phyloP scores from a whole-genome alignment of 2,329 filamentous ascomycete species.

The Aspergillus luchuensis region DNA sequence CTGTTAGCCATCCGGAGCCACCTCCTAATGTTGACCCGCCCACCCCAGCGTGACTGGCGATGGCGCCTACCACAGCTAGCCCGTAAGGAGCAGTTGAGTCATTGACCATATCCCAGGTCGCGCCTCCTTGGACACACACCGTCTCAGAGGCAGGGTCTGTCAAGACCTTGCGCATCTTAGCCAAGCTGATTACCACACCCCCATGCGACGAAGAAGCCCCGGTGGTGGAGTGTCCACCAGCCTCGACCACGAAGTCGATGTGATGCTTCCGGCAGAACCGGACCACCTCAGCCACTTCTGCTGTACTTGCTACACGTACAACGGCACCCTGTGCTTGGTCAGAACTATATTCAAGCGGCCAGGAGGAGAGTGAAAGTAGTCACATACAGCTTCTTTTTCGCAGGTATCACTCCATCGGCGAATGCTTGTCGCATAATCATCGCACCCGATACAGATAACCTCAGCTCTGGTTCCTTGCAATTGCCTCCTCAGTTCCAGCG shows the following conservation, averaged over 20 bases:
- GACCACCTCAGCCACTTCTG: conserved; percentile 12
- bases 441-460: conserved; percentile 10
- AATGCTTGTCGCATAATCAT: conserved; percentile 13
- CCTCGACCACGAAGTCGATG: conserved; percentile 56
- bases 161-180: conserved; percentile 52
- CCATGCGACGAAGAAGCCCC: conserved; percentile 54
- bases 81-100: neutral
- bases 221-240: conserved; percentile 60
- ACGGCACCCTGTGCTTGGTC: conserved; percentile 15
- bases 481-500: conserved; percentile 10
- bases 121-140: conserved; percentile 55
- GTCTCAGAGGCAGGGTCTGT: conserved; percentile 51
- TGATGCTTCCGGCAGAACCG: conserved; percentile 45
- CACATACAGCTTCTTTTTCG: conserved; percentile 15
- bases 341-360: neutral
- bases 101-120: conserved; percentile 51
- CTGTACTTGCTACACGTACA: conserved; percentile 13
- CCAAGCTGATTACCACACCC: conserved; percentile 60
- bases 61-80: neutral
- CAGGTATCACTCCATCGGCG: conserved; percentile 18
- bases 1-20: neutral
- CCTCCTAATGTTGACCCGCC: neutral
- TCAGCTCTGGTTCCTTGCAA: conserved; percentile 15
- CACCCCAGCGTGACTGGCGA: neutral
- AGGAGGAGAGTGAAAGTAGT: neutral